Evolutionary conservation across 225 moss, liverwort and hornwort species (phyloP).

Genomic region (Marchantia polymorpha): DNA sequence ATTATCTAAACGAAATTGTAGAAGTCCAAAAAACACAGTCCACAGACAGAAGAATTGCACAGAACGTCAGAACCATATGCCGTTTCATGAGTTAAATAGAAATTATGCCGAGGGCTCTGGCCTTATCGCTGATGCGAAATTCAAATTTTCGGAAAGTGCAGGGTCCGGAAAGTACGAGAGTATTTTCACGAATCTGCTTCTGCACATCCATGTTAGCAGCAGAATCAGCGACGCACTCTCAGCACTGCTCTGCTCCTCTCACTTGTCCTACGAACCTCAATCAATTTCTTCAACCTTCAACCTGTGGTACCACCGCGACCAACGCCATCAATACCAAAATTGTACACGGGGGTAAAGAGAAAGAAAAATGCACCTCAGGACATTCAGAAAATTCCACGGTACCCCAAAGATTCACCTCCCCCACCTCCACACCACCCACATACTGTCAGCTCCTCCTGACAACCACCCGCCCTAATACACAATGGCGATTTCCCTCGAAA

Average conservation of each 20-base stretch:
- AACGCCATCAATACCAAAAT: not conserved
- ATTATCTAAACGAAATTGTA: too few species aligned
- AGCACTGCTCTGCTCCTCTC: not conserved
- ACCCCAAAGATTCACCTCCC: not conserved
- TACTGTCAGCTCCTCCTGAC: not conserved
- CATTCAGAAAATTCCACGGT: not conserved
- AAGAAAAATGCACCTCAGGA: slow-evolving; percentile 8
- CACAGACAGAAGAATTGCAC: too few species aligned
- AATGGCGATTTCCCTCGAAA: too few species aligned
- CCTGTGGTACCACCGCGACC: not conserved
- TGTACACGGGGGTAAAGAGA: not conserved
- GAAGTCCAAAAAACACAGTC: too few species aligned
- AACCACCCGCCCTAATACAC: too few species aligned
- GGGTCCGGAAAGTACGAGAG: slow-evolving; percentile 52
- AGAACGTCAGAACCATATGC: too few species aligned
- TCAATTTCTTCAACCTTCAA: slow-evolving; percentile 2
- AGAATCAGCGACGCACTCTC: slow-evolving; percentile 5
- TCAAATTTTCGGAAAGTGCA: not conserved
- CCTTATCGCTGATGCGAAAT: not conserved
- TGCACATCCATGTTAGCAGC: slow-evolving; percentile 59
- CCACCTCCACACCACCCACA: not conserved
- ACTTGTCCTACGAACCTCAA: not conserved
- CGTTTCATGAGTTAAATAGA: too few species aligned
- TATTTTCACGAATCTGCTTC: slow-evolving; percentile 89
- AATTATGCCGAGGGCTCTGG: too few species aligned